phyloP scores from a whole-genome alignment of 768 basidiomycete species.

The Tylopilus felleus region DNA sequence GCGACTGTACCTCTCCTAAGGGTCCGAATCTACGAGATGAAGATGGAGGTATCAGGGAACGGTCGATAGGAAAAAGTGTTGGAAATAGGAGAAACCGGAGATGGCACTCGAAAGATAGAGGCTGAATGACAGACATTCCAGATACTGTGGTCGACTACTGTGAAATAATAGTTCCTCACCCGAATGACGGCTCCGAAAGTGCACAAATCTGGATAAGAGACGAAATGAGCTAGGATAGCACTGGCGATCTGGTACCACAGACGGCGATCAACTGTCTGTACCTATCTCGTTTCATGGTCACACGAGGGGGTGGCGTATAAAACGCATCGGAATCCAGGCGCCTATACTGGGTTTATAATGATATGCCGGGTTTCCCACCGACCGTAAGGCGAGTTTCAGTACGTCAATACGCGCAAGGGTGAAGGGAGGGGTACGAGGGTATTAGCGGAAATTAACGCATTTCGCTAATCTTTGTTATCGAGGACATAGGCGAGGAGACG shows the following conservation, averaged over 20 bases:
- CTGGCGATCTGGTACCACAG: slow-evolving; percentile 3
- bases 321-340: slow-evolving; percentile 4
- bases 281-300: slow-evolving; percentile 16
- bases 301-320: slow-evolving; percentile 19
- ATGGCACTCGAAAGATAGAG: neutral
- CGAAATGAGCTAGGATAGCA: neutral
- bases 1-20: slow-evolving; percentile 8
- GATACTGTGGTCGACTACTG: neutral
- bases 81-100: neutral
- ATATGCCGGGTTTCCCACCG: slow-evolving; percentile 8
- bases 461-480: slow-evolving; percentile 12
- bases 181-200: slow-evolving; percentile 12
- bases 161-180: neutral
- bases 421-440: slow-evolving; percentile 1
- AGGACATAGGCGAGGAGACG: slow-evolving; percentile 14
- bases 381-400: neutral
- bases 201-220: slow-evolving; percentile 7
- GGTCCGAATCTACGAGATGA: neutral
- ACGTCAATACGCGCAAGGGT: slow-evolving; percentile 16
- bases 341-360: neutral
- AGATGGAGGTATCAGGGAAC: neutral
- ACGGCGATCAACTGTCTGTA: slow-evolving; percentile 30
- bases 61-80: neutral
- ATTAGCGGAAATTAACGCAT: slow-evolving; percentile 23
- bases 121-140: no score